Evolutionary conservation across 1,284 basidiomycete species (phyloP).

Genomic region (Mycena citricolor): DNA sequence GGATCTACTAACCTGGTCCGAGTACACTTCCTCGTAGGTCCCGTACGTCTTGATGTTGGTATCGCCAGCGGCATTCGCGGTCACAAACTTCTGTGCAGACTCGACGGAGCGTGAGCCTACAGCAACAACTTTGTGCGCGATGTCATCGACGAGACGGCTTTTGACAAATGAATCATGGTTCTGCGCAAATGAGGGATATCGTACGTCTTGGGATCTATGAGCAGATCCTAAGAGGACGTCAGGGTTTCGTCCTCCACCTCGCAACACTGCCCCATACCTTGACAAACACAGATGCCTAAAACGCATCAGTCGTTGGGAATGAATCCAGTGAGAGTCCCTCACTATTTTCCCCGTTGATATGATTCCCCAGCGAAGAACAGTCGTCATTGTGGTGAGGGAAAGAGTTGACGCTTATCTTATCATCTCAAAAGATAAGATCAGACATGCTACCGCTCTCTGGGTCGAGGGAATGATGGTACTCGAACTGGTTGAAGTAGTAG

Average conservation of each 20-base stretch:
- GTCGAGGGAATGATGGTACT: too few species aligned
- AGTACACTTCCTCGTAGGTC: conserved; percentile 75
- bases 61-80: conserved; percentile 48
- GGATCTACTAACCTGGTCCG: conserved; percentile 54
- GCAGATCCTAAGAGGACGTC: conserved; percentile 39
- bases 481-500: too few species aligned
- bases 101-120: conserved; percentile 76
- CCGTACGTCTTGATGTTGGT: conserved; percentile 68
- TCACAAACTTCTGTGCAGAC: conserved; percentile 75
- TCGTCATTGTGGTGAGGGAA: neutral
- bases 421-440: too few species aligned
- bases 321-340: neutral
- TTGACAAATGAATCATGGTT: neutral
- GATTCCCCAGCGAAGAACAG: conserved; percentile 7
- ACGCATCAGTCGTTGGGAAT: neutral
- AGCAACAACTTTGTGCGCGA: conserved; percentile 75
- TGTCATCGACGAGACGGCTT: conserved; percentile 71
- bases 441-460: too few species aligned
- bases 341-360: conserved; percentile 9
- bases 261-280: too few species aligned
- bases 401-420: too few species aligned
- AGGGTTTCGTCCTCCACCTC: too few species aligned
- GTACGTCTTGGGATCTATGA: conserved; percentile 51
- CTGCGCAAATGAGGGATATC: conserved; percentile 17
- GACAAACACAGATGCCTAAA: conserved; percentile 39